A percentile compares a stretch with the other conserved stretches of the same genome.
These are phyloP conservation scores for Tetraselmis striata DNA, from an alignment of 139 green algal genomes.

Conservation along the genomic window DNA sequence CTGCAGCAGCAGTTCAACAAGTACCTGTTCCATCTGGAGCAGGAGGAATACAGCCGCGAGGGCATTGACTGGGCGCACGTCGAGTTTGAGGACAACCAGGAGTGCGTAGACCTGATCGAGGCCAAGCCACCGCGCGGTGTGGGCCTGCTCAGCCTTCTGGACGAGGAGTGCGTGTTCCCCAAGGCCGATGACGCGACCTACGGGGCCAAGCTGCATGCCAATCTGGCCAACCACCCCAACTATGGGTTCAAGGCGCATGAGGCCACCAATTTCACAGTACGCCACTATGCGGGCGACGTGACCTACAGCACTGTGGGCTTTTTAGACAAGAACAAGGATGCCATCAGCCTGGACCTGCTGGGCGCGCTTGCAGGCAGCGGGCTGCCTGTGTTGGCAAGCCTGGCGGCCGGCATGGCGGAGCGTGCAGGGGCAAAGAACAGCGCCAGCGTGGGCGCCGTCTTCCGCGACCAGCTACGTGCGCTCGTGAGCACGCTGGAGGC, in stretches of 20 bases:
- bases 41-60: conserved; percentile 91
- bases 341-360: conserved; percentile 37
- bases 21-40: conserved; percentile 84
- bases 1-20: conserved; percentile 97
- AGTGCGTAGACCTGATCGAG: conserved; percentile 90
- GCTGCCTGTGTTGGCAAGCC: conserved; percentile 40
- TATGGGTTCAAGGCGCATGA: conserved; percentile 41
- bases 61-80: conserved; percentile 97
- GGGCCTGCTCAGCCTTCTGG: conserved; percentile 87
- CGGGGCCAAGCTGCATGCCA: conserved; percentile 34
- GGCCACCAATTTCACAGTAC: conserved; percentile 57
- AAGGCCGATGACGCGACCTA: conserved; percentile 67
- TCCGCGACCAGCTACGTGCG: conserved; percentile 67
- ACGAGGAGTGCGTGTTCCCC: conserved; percentile 81
- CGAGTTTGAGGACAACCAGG: conserved; percentile 97
- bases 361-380: conserved; percentile 20
- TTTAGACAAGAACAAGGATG: conserved; percentile 82
- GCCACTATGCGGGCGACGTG: conserved; percentile 72
- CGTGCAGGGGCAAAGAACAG: conserved; percentile 29
- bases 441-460: conserved; percentile 54
- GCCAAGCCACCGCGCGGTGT: conserved; percentile 38
- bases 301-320: conserved; percentile 54
- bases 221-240: conserved; percentile 34
- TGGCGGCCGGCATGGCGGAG: conserved; percentile 49
- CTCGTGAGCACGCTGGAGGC: conserved; percentile 67